Base-by-base conservation (phyloP, 75 land plant genomes). In the Picea sitchensis region DNA sequence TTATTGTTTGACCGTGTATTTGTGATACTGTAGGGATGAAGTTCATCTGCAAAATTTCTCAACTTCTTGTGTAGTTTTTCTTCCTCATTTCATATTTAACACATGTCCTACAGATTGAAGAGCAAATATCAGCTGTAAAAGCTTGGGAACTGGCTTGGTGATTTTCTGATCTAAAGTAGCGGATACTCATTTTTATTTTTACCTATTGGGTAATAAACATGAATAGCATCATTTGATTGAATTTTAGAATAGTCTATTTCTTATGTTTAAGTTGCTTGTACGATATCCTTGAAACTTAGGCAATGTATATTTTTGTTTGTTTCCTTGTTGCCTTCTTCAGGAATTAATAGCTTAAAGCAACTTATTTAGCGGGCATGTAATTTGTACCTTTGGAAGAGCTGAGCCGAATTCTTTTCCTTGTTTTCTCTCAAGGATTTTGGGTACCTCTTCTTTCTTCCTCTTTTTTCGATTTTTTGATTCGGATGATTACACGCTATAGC, bases 241-340 rank as follows among this genome's bases (percentile, higher is more conserved):
- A 32, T 67, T 67, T 32, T 34, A 38, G 71, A 67, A 34, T 3
- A 34, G 17, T 47, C 20, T 34, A 34, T 34, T 34, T 34, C 36
- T 67, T 26, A 14, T 1, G 44, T 67, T 67, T 67, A 67, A 67
- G 71, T 67, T 6, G 41, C 71, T 38, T 32, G 69, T 67, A 34
- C 36, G 20, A 15, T 14, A 67, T 32, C 38, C 17, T 67, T 67
- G 71, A 67, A 38, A 67, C 71, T 5, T 67, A 34, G 71, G 71
- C 41, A 67, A 20, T 65, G 69, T 67, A 34, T 38, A 32, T 34
- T 67, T 34, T 67, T 67, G 71, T 67, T 65, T 65, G 71, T 32
- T 67, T 67, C 71, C 36, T 67, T 67, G 71, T 32, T 67, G 21
- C 71, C 36, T 67, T 67, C 71, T 67, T 67, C 71, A 67, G 71